Conservation (phyloP, 768 basidiomycete species). For the Macrocybe gigantea region DNA sequence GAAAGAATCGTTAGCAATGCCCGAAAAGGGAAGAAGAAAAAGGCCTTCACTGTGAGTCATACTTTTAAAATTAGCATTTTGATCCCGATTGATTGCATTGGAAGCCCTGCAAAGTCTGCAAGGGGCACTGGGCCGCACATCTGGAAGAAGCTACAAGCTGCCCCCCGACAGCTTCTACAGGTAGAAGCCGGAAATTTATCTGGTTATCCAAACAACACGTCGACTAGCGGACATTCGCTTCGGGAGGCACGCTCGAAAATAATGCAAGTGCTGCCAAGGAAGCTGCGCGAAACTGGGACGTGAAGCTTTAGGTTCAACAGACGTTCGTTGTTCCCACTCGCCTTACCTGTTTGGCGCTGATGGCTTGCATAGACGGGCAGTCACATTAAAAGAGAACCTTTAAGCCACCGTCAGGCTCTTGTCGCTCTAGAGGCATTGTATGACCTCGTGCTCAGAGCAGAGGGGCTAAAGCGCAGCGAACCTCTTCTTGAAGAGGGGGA, state of each 20-base stretch:
- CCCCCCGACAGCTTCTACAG: slow-evolving; percentile 93
- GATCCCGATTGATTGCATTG: neutral
- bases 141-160: slow-evolving; percentile 89
- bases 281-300: slow-evolving; percentile 71
- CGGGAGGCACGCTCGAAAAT: slow-evolving; percentile 34
- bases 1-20: slow-evolving; percentile 94
- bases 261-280: slow-evolving; percentile 61
- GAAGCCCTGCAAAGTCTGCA: slow-evolving; percentile 72
- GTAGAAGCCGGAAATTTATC: slow-evolving; percentile 49
- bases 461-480: slow-evolving; percentile 79
- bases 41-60: slow-evolving; percentile 46
- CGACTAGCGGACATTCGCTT: slow-evolving; percentile 38
- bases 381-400: slow-evolving; percentile 61
- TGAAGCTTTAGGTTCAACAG: slow-evolving; percentile 61
- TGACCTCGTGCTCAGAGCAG: slow-evolving; percentile 76
- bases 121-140: slow-evolving; percentile 93
- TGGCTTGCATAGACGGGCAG: slow-evolving; percentile 44
- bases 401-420: slow-evolving; percentile 75
- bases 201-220: too few species aligned
- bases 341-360: neutral
- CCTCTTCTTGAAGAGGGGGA: slow-evolving; percentile 58
- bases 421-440: slow-evolving; percentile 80
- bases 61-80: neutral
- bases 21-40: slow-evolving; percentile 81
- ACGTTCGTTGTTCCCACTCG: slow-evolving; percentile 35